Percentiles rank a stretch among this genome's conserved stretches.
Conservation (phyloP, 768 basidiomycete genomes). For the Rhizopogon roseolus region DNA sequence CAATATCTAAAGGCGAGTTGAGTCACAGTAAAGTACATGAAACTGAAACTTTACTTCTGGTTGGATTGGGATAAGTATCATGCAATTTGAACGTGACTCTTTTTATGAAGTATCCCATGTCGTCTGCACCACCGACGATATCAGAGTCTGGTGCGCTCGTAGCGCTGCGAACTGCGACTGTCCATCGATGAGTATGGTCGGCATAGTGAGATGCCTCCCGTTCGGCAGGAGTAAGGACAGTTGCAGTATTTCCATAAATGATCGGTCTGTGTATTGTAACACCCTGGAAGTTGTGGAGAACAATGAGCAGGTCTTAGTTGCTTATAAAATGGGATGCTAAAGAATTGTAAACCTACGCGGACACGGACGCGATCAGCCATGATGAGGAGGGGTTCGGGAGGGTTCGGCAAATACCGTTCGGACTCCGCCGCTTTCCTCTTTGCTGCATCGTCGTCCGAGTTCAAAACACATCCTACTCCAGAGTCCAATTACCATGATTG, state of each 20-base stretch:
- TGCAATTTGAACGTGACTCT: conserved; percentile 96
- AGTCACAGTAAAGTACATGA: not conserved
- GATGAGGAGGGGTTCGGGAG: conserved; percentile 34
- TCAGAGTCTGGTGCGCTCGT: conserved; percentile 69
- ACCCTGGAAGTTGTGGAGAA: conserved; percentile 45
- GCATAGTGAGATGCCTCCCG: conserved; percentile 46
- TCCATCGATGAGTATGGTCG: conserved; percentile 96
- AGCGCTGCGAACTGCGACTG: conserved; percentile 89
- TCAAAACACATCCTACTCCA: conserved; percentile 9
- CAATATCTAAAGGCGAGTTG: conserved; percentile 53
- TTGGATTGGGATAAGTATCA: conserved; percentile 91
- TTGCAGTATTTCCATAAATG: conserved; percentile 93
- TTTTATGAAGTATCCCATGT: conserved; percentile 88
- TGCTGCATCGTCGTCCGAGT: conserved; percentile 9
- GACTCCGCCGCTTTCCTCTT: conserved; percentile 23
- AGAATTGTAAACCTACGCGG: conserved; percentile 48
- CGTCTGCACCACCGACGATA: conserved; percentile 85
- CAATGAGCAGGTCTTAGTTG: conserved; percentile 6
- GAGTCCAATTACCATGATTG: conserved; percentile 40
- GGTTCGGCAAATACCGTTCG: conserved; percentile 34
- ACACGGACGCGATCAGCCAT: conserved; percentile 73
- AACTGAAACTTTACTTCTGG: conserved; percentile 62
- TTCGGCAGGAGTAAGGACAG: conserved; percentile 71
- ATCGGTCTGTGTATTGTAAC: conserved; percentile 85
- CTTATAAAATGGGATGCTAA: conserved; percentile 4